Evolutionary conservation across 305 asterid genomes (phyloP).

Genomic region (Fraxinus nigra): DNA sequence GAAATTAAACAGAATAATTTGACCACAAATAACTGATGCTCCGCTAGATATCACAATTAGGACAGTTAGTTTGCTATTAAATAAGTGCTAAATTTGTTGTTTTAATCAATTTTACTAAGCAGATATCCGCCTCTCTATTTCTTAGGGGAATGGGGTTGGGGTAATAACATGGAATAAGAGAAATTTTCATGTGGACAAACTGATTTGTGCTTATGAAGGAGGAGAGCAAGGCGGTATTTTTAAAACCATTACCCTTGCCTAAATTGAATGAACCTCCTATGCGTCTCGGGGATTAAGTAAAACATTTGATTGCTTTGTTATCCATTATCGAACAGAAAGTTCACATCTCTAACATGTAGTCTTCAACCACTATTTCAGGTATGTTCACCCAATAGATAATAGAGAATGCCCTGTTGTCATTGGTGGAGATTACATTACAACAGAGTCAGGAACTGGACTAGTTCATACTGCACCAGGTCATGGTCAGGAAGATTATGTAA

Average conservation of each 20-base stretch:
- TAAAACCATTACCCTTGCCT: not conserved
- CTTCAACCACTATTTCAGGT: slow-evolving; percentile 44
- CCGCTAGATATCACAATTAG: not conserved
- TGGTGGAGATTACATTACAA: slow-evolving; percentile 95
- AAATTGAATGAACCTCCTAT: not conserved
- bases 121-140: not conserved
- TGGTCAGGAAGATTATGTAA: slow-evolving; percentile 89
- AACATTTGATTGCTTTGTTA: not conserved
- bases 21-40: not conserved
- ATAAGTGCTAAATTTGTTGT: not conserved
- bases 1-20: not conserved
- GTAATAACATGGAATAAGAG: not conserved
- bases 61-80: not conserved
- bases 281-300: not conserved
- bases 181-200: not conserved
- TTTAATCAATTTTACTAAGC: not conserved
- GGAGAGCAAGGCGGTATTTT: not conserved
- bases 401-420: slow-evolving; percentile 85
- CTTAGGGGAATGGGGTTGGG: not conserved
- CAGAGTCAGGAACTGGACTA: slow-evolving; percentile 96
- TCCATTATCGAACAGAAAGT: not conserved
- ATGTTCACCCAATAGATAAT: slow-evolving; percentile 73
- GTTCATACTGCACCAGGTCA: slow-evolving; percentile 99
- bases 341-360: slow-evolving; percentile 11
- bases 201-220: not conserved